A percentile compares a stretch with the other conserved stretches of the same genome.
Conservation (phyloP, 2,329 filamentous ascomycete species). For the Arthroderma uncinatum region DNA sequence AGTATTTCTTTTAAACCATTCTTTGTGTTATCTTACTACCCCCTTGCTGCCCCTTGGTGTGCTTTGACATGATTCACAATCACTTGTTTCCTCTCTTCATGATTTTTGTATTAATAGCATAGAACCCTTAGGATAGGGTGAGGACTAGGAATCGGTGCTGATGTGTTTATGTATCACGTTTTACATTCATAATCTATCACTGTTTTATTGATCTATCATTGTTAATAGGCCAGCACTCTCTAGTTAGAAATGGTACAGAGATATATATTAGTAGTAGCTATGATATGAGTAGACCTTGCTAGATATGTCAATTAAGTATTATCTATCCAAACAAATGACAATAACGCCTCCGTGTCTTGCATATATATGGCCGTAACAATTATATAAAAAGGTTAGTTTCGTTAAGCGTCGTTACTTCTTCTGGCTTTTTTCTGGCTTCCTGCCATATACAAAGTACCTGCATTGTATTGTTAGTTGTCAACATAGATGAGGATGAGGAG, state of each 20-base stretch:
- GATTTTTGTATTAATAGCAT: constrained; percentile 1
- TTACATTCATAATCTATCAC: not conserved
- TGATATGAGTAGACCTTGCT: too few species aligned
- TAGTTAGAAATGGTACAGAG: too few species aligned
- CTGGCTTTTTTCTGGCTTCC: not conserved
- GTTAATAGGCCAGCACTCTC: too few species aligned
- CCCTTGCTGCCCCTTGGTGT: not conserved
- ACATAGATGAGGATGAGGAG: too few species aligned
- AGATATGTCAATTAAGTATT: not conserved
- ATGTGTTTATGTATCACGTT: not conserved
- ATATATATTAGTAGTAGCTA: not conserved
- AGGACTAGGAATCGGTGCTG: not conserved
- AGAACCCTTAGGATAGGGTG: not conserved
- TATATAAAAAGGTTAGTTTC: not conserved
- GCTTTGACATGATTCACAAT: not conserved
- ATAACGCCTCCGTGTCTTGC: not conserved
- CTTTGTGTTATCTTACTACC: not conserved
- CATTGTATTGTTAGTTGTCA: not conserved
- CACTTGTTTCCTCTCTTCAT: not conserved
- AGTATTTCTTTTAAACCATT: not conserved
- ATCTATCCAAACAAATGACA: not conserved
- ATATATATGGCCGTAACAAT: not conserved
- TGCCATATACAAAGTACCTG: constrained; percentile 20
- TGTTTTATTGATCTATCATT: not conserved
- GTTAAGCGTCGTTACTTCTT: not conserved